phyloP scores from a whole-genome alignment of 176 grass and related monocot genomes.

The Triticum dicoccoides region DNA sequence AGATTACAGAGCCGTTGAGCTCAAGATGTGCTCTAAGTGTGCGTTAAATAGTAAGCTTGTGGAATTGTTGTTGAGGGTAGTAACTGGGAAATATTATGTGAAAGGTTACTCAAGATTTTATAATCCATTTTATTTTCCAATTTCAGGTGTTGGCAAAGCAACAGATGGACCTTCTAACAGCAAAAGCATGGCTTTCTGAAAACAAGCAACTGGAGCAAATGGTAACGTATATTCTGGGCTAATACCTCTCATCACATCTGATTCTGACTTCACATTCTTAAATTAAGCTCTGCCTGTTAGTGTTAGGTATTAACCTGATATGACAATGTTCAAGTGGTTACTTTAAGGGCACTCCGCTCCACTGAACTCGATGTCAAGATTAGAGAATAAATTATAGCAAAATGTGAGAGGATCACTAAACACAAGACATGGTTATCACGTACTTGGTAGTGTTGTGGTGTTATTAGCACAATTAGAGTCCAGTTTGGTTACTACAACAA shows the following conservation, averaged over 20 bases:
- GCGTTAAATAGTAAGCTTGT: not conserved
- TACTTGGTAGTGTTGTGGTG: not conserved
- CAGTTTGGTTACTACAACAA: too few relatives aligned
- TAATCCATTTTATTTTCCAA: constrained; percentile 10
- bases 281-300: not conserved
- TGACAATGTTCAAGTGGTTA: constrained; percentile 6
- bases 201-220: constrained; percentile 73
- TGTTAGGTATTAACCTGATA: not conserved
- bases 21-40: not conserved
- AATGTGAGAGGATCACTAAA: constrained; percentile 7
- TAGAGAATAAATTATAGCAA: not conserved
- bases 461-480: not conserved
- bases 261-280: not conserved
- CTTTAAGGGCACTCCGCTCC: not conserved
- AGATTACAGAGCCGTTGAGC: not conserved
- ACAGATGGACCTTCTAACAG: constrained; percentile 86
- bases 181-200: constrained; percentile 83
- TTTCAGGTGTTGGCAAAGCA: constrained; percentile 78
- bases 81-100: not conserved
- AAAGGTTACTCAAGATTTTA: constrained; percentile 1
- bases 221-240: constrained; percentile 36
- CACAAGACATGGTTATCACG: not conserved
- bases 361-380: not conserved
- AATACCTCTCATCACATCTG: not conserved
- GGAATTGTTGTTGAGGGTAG: not conserved